phyloP scores from a whole-genome alignment of 23 red algal genomes.

The Gracilaria domingensis region DNA sequence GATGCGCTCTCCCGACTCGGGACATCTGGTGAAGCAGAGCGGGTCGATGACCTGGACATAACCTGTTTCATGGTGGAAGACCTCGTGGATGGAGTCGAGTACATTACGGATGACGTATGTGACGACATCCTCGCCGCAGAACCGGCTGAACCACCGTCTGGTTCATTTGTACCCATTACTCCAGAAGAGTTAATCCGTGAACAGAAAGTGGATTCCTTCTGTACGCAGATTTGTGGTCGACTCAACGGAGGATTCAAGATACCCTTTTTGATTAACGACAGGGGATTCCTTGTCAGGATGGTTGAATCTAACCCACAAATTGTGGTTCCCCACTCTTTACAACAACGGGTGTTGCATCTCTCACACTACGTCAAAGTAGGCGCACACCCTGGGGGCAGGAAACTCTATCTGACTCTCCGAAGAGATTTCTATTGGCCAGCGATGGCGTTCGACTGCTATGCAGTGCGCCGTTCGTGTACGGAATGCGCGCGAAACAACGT shows the following conservation, averaged over 20 bases:
- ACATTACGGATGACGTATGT: not conserved
- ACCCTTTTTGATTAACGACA: not conserved
- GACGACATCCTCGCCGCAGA: not conserved
- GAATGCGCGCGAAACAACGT: not conserved
- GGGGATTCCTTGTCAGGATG: slow-evolving; percentile 6
- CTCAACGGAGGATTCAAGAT: not conserved
- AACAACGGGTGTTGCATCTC: slow-evolving; percentile 1
- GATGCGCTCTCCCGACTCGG: not conserved
- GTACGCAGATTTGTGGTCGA: not conserved
- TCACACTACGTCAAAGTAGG: slow-evolving; percentile 27
- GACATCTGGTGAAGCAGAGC: not conserved
- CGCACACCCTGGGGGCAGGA: slow-evolving; percentile 14
- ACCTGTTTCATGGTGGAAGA: not conserved
- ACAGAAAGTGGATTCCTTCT: not conserved
- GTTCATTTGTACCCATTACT: not conserved
- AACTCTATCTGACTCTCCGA: not conserved
- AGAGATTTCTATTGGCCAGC: slow-evolving; percentile 1
- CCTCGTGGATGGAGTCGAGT: not conserved
- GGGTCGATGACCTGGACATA: not conserved
- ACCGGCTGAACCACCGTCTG: not conserved
- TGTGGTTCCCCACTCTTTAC: slow-evolving; percentile 34
- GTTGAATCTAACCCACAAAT: slow-evolving; percentile 24
- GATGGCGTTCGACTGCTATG: not conserved
- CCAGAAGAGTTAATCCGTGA: slow-evolving; percentile 18
- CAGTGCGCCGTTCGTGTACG: not conserved